Base-by-base conservation (phyloP, 495 filamentous ascomycete species). In the Neurospora sp. region DNA sequence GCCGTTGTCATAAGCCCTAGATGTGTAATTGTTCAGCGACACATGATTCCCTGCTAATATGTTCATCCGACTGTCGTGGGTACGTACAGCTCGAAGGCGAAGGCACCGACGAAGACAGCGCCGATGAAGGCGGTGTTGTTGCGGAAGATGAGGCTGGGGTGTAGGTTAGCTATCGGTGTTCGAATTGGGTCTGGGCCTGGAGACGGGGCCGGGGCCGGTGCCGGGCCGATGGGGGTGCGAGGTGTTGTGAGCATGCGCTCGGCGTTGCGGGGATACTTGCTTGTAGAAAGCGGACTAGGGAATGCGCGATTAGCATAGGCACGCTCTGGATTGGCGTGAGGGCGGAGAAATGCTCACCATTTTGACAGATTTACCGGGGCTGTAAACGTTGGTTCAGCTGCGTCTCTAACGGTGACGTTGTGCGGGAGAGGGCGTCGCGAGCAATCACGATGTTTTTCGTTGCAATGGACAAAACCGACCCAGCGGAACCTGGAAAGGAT, bases 51-150 rank as follows among this genome's bases (percentile, higher is more conserved):
- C 72, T 40, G 69, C 39, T 44, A 8, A 8, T 61, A 31, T 44
- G 59, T 31, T 31, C 27, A 22, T 61, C 27, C 14, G 45, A 37
- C 39, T 61, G 65, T 65, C 41, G 42, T 47, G 27, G 70, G 41
- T 20, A 84, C 92, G 72, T 87, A 99, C 96, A 98, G 87, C 86
- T 98, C 92, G 79, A 97, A 95, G 70, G 87, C 92, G 81, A 99
- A 99, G 72, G 94, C 96, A 70, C 88, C 85, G 74, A 83, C 87
- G 83, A 99, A 98, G 78, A 98, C 92, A 42, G 87, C 86, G 69
- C 90, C 93, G 73, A 99, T 86, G 87, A 95, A 97, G 81, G 90
- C 85, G 73, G 87, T 88, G 85, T 99, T 98, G 79, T 86, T 88
- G 81, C 91, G 90, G 86, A 98, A 90, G 77, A 99, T 78, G 78